Base-by-base conservation (phyloP, 2,329 filamentous ascomycete species). In the Myrmaecium sp. region DNA sequence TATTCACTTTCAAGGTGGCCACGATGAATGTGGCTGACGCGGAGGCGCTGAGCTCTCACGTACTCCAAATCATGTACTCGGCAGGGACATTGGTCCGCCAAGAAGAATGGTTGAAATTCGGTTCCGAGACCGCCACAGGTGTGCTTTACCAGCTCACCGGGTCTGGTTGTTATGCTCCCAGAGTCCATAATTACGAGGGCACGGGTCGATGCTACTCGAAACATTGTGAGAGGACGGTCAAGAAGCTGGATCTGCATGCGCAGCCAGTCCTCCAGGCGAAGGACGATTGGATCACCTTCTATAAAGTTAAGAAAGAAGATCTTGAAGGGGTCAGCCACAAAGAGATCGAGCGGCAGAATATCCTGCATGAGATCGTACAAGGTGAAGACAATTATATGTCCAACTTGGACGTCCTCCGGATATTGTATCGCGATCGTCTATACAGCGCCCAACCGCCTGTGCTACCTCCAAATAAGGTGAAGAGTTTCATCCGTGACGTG, bases 1-100 rank as follows among this genome's bases (percentile, higher is more conserved):
- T 98, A 5, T 95, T 98, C 49, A 92, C 81, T 2, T 69, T 80
- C 53, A 95, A 94, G 51, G 83, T 98, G 1, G 84, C 89, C 0
- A 98, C 83, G 1, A 94, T 98, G 82, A 95, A 98, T 41, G 86
- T 89, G 21, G 84, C 86, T 5, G 91, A 98, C 58, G 89, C 89
- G 1, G 89, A 98, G 48, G 76, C 74, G 1, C 61, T 98, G 27
- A 81, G 80, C 34, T 67, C 69, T 31, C 71, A 70, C 21, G 79
- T 93, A 1, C 73, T 92, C 2, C 62, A 71, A 29, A 69, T 74
- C 24, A 89, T 98, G 80, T 68, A 86, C 36, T 64, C 69, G 14
- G 71, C 75, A 6, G 75, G 74, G 20, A 80, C 82, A 7, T 57
- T 98, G 17, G 60, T 91, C 4, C 74, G 75, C 9, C 86, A 94